Base-by-base conservation (phyloP, 192 early-diverging fungal genomes). In the Endogone sp. region DNA sequence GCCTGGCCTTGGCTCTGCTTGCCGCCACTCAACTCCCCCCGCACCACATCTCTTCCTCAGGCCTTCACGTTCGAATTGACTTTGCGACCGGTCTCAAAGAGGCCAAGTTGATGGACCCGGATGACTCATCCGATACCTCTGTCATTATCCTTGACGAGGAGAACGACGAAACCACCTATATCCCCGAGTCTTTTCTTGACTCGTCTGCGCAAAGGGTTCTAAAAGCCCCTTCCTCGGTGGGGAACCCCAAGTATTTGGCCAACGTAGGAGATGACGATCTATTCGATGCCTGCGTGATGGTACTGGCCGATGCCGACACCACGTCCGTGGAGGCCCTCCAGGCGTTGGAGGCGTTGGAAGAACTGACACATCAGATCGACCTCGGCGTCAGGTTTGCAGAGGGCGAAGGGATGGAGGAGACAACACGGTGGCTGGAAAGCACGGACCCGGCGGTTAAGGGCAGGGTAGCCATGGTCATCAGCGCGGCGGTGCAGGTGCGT, bases 11-110 rank as follows among this genome's bases (percentile, higher is more conserved):
- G 21, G 9, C 4, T 69, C n/a, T 64, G 10, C 29, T 8, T 21
- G 25, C n/a, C 21, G 28, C 29, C 31, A 4, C 29, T 29, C 64
- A 56, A 61, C 2, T 11, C 60, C 20, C 20, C 20, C 11, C 60
- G 20, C 11, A 61, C 21, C 25, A 13, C 21, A 25, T 61, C 60
- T 61, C n/a, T n/a, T n/a, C n/a, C 60, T 22, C 68, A 82, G 81
- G 87, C 10, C 79, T 91, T 4, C 88, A 89, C 75, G 69, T 88
- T 28, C 86, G 85, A 63, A 72, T 91, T 63, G 84, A 89, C 68
- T 83, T 89, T 76, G 64, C 67, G 26, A 89, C 84, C 3, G 86
- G 85, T 23, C 65, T 76, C 32, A 82, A 84, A 23, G 72, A 70
- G 62, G 89, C 89, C 22, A 83, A 84, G 57, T 79, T 91, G 3